Base-by-base conservation (phyloP, 2,329 filamentous ascomycete species). In the Scedosporium minutisporum region DNA sequence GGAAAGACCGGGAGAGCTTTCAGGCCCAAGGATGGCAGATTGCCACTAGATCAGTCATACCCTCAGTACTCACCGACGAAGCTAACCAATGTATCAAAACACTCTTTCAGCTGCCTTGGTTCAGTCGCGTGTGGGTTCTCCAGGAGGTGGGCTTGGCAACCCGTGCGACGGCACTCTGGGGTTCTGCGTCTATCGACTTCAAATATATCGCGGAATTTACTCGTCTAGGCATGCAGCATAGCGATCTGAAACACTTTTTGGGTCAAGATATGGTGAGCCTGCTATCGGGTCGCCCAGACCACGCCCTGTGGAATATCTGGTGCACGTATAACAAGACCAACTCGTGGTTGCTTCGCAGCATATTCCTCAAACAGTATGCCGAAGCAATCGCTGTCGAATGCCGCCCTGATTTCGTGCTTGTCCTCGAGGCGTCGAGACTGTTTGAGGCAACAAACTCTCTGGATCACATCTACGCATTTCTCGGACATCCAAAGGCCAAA, bases 61-160 rank as follows among this genome's bases (percentile, higher is more conserved):
- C 25, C 65, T 58, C 57, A 61, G 12, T 41, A 14, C 18, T 55
- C 21, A 55, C 51, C 18, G 51, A 55, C 12, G 23, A 55, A 14
- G 3, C 2, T 12, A 61, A 12, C 38, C 51, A 1, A 53, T 23
- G 21, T 18, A 55, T 66, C 38, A 65, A 66, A 14, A 38, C 51
- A 1, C 66, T 67, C 33, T 68, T 67, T 44, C 62, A 62, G 9
- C 21, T 48, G 25, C 63, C 66, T 27, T 68, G 65, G 62, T 66
- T 65, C 5, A 66, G 65, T 9, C 65, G 67, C n/a, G 66, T 65
- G 3, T 67, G 67, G 67, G 66, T 66, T 16, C 65, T 68, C 7
- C 66, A 67, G 25, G 67, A 68, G 29, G 64, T 65, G n/a, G 65
- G 64, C 21, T 51, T 67, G 3, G 66, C 65, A 3, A 48, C 57